These are phyloP conservation scores for Saxispiralis lemnorum DNA, from an alignment of 495 filamentous ascomycete genomes.

Conservation along the genomic window DNA sequence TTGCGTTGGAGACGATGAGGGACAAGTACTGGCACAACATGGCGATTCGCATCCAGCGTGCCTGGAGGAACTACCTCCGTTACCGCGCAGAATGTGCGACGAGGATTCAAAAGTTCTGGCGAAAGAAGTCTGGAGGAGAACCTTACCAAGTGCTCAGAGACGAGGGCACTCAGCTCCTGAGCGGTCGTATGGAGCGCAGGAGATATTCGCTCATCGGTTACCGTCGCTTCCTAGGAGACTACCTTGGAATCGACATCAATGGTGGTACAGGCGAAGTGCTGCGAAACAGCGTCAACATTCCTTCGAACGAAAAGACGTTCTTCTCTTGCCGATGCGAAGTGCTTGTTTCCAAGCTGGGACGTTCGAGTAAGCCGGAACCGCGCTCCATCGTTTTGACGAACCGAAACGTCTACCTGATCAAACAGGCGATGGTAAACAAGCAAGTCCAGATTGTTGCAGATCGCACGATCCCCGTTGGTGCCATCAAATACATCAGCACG, in stretches of 20 bases:
- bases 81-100: slow-evolving; percentile 86
- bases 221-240: slow-evolving; percentile 86
- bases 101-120: slow-evolving; percentile 88
- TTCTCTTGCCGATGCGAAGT: slow-evolving; percentile 86
- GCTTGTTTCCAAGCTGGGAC: slow-evolving; percentile 80
- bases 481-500: slow-evolving; percentile 67
- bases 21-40: slow-evolving; percentile 99
- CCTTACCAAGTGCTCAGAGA: slow-evolving; percentile 79
- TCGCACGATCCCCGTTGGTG: slow-evolving; percentile 59
- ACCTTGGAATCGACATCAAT: slow-evolving; percentile 66
- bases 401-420: slow-evolving; percentile 70
- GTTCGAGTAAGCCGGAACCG: slow-evolving; percentile 81
- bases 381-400: slow-evolving; percentile 73
- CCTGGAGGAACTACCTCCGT: slow-evolving; percentile 88
- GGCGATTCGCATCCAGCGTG: slow-evolving; percentile 91
- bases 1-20: slow-evolving; percentile 92
- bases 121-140: slow-evolving; percentile 69
- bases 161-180: slow-evolving; percentile 69
- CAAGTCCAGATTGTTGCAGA: slow-evolving; percentile 67
- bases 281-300: slow-evolving; percentile 48
- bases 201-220: slow-evolving; percentile 81
- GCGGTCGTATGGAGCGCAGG: slow-evolving; percentile 74
- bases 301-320: slow-evolving; percentile 48
- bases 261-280: slow-evolving; percentile 72
- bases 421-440: slow-evolving; percentile 65